A percentile compares a stretch with the other conserved stretches of the same genome.
Conservation (phyloP, 805 yeast species). For the Candida nitratophila region DNA sequence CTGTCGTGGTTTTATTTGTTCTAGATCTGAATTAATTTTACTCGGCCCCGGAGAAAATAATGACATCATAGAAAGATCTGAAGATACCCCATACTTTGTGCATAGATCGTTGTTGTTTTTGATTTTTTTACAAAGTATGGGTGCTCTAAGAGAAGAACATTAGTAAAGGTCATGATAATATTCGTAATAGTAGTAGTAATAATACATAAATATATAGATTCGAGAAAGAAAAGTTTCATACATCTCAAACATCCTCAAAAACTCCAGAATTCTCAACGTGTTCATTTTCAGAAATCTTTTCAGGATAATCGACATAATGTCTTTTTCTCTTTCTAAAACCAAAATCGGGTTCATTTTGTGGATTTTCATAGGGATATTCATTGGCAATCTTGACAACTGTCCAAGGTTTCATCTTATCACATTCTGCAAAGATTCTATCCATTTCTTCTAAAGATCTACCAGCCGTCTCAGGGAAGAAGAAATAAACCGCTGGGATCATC, state of each 20-base stretch:
- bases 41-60: too few relatives aligned
- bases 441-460: slow-evolving; percentile 41
- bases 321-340: neutral
- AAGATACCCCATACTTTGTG: too few relatives aligned
- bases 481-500: slow-evolving; percentile 34
- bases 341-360: neutral
- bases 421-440: slow-evolving; percentile 25
- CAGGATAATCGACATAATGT: too few relatives aligned
- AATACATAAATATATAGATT: neutral
- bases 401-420: slow-evolving; percentile 34
- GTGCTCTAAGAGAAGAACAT: too few relatives aligned
- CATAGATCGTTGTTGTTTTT: too few relatives aligned
- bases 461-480: slow-evolving; percentile 40
- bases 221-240: too few relatives aligned
- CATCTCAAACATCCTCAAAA: too few relatives aligned
- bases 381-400: slow-evolving; percentile 31
- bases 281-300: slow-evolving; percentile 2
- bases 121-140: too few relatives aligned
- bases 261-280: neutral
- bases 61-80: too few relatives aligned
- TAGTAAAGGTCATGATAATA: too few relatives aligned
- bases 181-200: neutral
- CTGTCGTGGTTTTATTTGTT: too few relatives aligned
- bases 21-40: too few relatives aligned
- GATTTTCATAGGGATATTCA: slow-evolving; percentile 16